These are phyloP conservation scores for Whalleya microplaca DNA, from an alignment of 2,329 filamentous ascomycete species.

Conservation along the genomic window DNA sequence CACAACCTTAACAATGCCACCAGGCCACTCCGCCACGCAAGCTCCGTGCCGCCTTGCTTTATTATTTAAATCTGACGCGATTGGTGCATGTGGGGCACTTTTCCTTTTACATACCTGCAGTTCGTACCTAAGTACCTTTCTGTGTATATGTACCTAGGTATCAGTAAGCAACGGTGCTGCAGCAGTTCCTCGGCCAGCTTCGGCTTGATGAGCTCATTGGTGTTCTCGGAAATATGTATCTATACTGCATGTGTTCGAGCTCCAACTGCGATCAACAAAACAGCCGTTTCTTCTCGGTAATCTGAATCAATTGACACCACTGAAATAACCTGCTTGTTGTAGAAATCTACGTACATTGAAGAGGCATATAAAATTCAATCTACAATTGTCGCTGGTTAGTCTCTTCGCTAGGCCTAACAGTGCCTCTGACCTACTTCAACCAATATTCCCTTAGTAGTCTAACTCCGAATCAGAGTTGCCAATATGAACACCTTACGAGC, in stretches of 20 bases:
- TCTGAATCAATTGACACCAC: neutral
- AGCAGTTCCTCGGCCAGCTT: constrained; percentile 20
- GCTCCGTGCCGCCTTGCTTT: neutral
- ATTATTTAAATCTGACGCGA: neutral
- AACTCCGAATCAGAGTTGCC: constrained; percentile 11
- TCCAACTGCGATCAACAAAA: neutral
- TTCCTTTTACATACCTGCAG: constrained; percentile 5
- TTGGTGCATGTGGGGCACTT: neutral
- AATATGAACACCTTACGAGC: constrained; percentile 59
- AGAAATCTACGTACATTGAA: neutral
- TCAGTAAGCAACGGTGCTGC: neutral
- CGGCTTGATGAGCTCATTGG: constrained; percentile 23
- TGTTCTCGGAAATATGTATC: neutral
- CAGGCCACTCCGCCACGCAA: constrained; percentile 2
- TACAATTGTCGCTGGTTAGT: neutral
- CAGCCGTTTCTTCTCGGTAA: neutral
- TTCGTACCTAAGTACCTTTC: no score
- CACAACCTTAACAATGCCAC: neutral
- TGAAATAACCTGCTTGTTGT: neutral
- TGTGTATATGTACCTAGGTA: neutral
- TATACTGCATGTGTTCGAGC: neutral
- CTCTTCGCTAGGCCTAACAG: neutral
- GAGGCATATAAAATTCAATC: neutral
- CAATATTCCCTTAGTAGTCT: constrained; percentile 5
- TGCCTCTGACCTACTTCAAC: neutral